Base-by-base conservation (phyloP, 495 filamentous ascomycete genomes). In the Pseudoneurospora amorphoporcata region DNA sequence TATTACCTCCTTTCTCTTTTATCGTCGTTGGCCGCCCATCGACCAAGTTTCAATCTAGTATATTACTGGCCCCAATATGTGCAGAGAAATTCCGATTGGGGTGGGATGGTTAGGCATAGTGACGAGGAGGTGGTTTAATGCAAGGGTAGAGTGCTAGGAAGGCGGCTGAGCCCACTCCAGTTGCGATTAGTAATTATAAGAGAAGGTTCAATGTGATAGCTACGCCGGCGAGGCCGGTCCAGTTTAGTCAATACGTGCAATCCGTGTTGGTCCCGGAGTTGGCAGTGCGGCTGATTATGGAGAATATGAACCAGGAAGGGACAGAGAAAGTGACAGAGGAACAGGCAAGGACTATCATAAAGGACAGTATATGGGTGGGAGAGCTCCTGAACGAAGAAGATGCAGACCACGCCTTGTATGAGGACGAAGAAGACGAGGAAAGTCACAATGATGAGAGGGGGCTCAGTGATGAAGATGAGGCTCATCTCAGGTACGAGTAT, bases 221-320 rank as follows among this genome's bases (percentile, higher is more conserved):
- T n/a, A n/a, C n/a, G n/a, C n/a, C n/a, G n/a, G n/a, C n/a, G n/a
- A n/a, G n/a, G n/a, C n/a, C n/a, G n/a, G n/a, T n/a, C n/a, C n/a
- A n/a, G n/a, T n/a, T n/a, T n/a, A n/a, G n/a, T n/a, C n/a, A n/a
- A 19, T 99, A 92, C 75, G 88, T 97, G 8, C 94, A 97, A 80
- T 84, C 85, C 0, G 95, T 98, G 3, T 82, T 98, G 53, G 94
- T 97, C 16, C 94, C 94, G 0, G 95, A 99, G 78, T 79, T 98
- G 68, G 88, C 91, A 6, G 84, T 92, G 3, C 81, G 83, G 74
- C 85, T 99, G 19, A 90, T 98, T 35, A 92, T 87, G 84, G 91
- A 97, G 74, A 95, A 99, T 77, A 92, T 3, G 23, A 7, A 58
- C 19, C 8, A 47, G n/a, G n/a, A 47, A n/a, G 8, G 8, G 19